These are phyloP conservation scores for Plantago ovata DNA, from an alignment of 257 asterid species.

Conservation along the genomic window DNA sequence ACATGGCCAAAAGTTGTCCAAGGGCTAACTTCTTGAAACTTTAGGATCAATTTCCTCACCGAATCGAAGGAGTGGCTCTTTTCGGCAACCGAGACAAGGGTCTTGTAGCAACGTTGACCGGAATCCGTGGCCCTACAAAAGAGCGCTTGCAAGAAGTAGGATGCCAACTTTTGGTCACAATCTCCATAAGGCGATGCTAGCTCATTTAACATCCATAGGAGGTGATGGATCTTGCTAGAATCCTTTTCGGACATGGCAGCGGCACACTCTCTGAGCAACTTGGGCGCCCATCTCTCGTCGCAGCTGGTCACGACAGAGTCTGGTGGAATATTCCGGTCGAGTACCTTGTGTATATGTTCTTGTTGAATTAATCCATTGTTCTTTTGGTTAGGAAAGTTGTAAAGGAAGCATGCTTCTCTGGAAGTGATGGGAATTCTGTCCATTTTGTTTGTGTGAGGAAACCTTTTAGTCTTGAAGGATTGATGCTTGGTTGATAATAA, in stretches of 20 bases:
- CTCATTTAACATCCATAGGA: slow-evolving; percentile 89
- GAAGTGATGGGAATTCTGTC: slow-evolving; percentile 41
- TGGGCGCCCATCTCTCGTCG: slow-evolving; percentile 57
- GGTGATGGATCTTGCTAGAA: slow-evolving; percentile 63
- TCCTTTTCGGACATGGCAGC: slow-evolving; percentile 60
- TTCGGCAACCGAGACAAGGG: slow-evolving; percentile 58
- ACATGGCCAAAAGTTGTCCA: slow-evolving; percentile 97
- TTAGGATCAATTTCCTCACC: slow-evolving; percentile 46
- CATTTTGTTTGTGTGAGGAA: slow-evolving; percentile 40
- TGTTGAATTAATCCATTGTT: slow-evolving; percentile 24
- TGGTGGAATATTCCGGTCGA: slow-evolving; percentile 29
- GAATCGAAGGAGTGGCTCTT: slow-evolving; percentile 65
- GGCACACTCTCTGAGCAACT: slow-evolving; percentile 69
- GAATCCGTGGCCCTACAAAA: slow-evolving; percentile 70
- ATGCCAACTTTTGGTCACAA: slow-evolving; percentile 70
- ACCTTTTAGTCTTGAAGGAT: slow-evolving; percentile 6
- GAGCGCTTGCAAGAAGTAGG: slow-evolving; percentile 79
- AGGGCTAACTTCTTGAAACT: slow-evolving; percentile 90
- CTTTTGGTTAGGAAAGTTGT: slow-evolving; percentile 30
- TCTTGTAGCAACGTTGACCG: slow-evolving; percentile 58
- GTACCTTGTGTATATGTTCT: slow-evolving; percentile 24
- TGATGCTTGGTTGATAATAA: slow-evolving; percentile 4
- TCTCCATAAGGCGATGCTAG: slow-evolving; percentile 96
- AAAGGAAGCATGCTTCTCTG: slow-evolving; percentile 32
- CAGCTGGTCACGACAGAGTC: slow-evolving; percentile 28